phyloP scores from a whole-genome alignment of 345 rosid species.

The Lepidium africanum region DNA sequence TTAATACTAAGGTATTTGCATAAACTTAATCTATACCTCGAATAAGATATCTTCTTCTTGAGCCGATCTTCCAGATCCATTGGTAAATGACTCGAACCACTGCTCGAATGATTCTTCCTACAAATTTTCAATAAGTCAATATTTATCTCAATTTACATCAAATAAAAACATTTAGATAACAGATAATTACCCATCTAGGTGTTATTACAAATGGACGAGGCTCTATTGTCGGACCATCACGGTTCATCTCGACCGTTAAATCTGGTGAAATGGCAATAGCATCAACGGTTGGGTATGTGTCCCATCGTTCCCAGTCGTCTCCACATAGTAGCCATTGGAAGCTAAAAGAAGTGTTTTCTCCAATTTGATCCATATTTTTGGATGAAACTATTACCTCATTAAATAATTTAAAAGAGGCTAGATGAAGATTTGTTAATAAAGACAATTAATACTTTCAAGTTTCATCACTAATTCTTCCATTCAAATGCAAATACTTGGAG shows the following conservation, averaged over 20 bases:
- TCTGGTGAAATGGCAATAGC: neutral
- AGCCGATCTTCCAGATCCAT: neutral
- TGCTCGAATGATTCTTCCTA: neutral
- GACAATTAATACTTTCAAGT: neutral
- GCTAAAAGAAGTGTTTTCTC: neutral
- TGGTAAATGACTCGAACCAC: neutral
- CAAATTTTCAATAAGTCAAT: neutral
- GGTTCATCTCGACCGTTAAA: neutral
- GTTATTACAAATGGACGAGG: neutral
- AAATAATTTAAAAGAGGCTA: neutral
- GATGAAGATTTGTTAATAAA: neutral
- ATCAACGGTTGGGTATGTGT: conserved; percentile 6
- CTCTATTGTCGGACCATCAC: neutral
- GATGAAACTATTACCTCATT: neutral
- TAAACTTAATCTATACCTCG: conserved; percentile 4
- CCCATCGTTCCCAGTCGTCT: conserved; percentile 17
- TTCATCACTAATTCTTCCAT: neutral
- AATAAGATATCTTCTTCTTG: neutral
- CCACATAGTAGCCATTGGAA: conserved; percentile 2
- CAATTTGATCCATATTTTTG: neutral
- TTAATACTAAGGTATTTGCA: neutral
- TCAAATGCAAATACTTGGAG: neutral
- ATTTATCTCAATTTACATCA: neutral
- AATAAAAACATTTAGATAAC: neutral
- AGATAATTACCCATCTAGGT: neutral